phyloP scores from a whole-genome alignment of 2,329 filamentous ascomycete genomes.

The Falciphora oryzae region DNA sequence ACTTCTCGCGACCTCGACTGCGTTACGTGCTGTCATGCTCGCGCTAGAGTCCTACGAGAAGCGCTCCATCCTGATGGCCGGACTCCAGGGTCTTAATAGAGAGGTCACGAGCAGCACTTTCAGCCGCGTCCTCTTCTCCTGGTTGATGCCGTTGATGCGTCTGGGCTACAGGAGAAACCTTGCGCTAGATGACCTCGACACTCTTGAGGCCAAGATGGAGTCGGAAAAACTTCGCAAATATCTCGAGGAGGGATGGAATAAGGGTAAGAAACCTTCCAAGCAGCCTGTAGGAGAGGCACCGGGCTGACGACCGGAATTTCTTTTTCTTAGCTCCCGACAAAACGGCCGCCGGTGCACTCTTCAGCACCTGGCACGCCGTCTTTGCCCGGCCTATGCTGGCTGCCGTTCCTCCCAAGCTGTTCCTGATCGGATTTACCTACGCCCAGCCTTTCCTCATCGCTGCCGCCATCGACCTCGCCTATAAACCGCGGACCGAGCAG shows the following conservation, averaged over 20 bases:
- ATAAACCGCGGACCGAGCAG: slow-evolving; percentile 18
- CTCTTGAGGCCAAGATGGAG: slow-evolving; percentile 20
- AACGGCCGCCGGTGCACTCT: slow-evolving; percentile 23
- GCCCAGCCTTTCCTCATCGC: slow-evolving; percentile 32
- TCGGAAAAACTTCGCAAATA: slow-evolving; percentile 23
- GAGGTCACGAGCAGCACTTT: slow-evolving; percentile 35
- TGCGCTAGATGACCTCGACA: slow-evolving; percentile 21
- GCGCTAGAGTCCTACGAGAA: slow-evolving; percentile 41
- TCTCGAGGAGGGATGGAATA: slow-evolving; percentile 25
- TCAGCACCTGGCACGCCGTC: slow-evolving; percentile 13
- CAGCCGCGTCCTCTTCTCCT: slow-evolving; percentile 43
- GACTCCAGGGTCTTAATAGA: slow-evolving; percentile 36
- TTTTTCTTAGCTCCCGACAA: background rate
- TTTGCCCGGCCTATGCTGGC: slow-evolving; percentile 24
- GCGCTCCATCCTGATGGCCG: slow-evolving; percentile 32
- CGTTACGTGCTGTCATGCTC: slow-evolving; percentile 35
- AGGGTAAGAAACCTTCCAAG: background rate
- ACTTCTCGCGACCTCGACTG: slow-evolving; percentile 34
- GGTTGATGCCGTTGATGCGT: slow-evolving; percentile 46
- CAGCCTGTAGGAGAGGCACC: too few species aligned
- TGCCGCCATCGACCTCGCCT: slow-evolving; percentile 26
- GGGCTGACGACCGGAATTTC: too few species aligned
- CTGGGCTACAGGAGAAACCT: slow-evolving; percentile 41
- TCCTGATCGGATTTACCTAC: slow-evolving; percentile 29
- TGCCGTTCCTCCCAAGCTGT: slow-evolving; percentile 26